These are phyloP conservation scores for Boletus tomentosulus DNA, from an alignment of 768 basidiomycete species.

Conservation along the genomic window DNA sequence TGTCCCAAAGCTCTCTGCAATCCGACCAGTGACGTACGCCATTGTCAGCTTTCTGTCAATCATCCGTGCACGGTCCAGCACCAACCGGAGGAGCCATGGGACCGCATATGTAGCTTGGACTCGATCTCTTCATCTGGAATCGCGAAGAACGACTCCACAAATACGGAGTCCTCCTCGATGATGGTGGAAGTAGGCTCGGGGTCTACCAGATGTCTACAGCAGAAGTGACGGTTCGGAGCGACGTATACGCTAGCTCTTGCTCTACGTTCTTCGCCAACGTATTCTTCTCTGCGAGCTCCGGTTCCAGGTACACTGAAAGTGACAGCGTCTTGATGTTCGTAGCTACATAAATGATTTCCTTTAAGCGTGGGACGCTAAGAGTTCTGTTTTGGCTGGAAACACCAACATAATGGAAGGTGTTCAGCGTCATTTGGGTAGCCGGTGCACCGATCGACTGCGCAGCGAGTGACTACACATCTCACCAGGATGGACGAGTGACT, in stretches of 20 bases:
- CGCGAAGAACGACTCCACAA: conserved; percentile 98
- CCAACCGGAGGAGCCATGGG: conserved; percentile 95
- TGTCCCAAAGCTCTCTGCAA: conserved; percentile 91
- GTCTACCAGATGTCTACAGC: conserved; percentile 99
- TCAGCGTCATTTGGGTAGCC: conserved; percentile 98
- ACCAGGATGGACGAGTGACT: conserved; percentile 85
- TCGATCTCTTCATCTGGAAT: conserved; percentile 98
- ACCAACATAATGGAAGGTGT: conserved; percentile 99
- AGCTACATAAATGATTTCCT: conserved; percentile 99
- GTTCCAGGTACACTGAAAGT: conserved; percentile 80
- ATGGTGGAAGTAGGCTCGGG: conserved; percentile 88
- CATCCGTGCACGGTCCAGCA: conserved; percentile 96
- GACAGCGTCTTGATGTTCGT: conserved; percentile 98
- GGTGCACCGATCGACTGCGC: conserved; percentile 99
- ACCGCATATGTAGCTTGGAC: conserved; percentile 83
- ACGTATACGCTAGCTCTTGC: conserved; percentile 91
- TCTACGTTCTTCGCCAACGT: conserved; percentile 81
- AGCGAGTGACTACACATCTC: conserved; percentile 98
- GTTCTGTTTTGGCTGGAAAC: conserved; percentile 99
- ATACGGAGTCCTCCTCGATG: conserved; percentile 93
- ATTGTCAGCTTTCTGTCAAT: conserved; percentile 93
- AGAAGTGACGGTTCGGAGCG: conserved; percentile 88
- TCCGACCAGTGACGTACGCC: too few relatives aligned
- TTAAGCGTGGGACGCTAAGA: conserved; percentile 96
- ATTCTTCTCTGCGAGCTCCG: conserved; percentile 59